Evolutionary conservation across 768 basidiomycete species (phyloP).

Genomic region (Suillus brevipes): DNA sequence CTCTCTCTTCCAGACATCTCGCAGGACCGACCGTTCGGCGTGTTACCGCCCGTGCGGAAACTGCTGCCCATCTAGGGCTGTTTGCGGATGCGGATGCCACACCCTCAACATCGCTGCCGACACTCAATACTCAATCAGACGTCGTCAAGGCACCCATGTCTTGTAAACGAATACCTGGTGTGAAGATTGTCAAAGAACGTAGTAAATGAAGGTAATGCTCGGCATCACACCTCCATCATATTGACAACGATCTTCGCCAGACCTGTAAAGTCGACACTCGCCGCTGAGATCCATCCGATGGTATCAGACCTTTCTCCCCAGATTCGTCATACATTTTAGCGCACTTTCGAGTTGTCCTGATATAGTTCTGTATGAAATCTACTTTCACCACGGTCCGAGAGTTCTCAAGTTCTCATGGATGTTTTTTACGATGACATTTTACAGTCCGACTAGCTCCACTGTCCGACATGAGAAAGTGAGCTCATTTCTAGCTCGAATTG

Average conservation of each 20-base stretch:
- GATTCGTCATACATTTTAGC: neutral
- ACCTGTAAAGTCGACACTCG: neutral
- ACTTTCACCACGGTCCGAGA: neutral
- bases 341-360: neutral
- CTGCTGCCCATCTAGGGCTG: too few relatives aligned
- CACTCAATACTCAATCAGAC: neutral
- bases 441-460: neutral
- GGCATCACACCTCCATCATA: neutral
- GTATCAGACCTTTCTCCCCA: neutral
- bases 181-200: slow-evolving; percentile 31
- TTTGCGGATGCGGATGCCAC: neutral
- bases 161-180: slow-evolving; percentile 30
- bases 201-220: slow-evolving; percentile 15
- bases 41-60: neutral
- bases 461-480: slow-evolving; percentile 2
- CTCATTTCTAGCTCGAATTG: neutral
- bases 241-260: slow-evolving; percentile 2
- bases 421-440: neutral
- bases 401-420: neutral
- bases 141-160: neutral
- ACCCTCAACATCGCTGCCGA: neutral
- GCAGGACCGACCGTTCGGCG: neutral
- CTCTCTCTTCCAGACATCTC: neutral
- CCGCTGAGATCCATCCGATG: too few relatives aligned
- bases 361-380: neutral